Evolutionary conservation across 129 eudicot species (phyloP), one percentile per base, ranked within the genome.

Genomic region (Flaveria linearis): DNA sequence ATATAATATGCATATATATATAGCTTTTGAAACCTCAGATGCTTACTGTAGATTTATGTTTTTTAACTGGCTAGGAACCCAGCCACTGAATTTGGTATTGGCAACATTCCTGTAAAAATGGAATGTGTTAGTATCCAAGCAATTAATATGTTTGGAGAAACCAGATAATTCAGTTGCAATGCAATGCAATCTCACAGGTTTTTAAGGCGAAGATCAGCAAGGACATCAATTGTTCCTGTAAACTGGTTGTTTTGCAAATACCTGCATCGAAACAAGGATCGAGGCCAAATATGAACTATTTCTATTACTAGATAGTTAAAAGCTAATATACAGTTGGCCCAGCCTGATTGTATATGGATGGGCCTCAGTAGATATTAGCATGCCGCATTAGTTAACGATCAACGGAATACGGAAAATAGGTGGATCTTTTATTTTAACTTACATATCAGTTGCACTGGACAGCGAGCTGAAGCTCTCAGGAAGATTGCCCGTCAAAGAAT

Each of bases 221-320:
- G 97, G 79, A 89, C 94, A 78, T 94, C 83, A 49, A 94, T 86
- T 20, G 94, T 80, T 77, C 99, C 99, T 14, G 96, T 89, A 58
- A 94, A 91, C 84, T 91, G 92, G 86, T 94, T 94, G 87, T 89
- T 94, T 81, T 94, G 92, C 89, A 94, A 84, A 78, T 94, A 88
- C 96, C 99, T 94, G 86, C 85, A 81, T 9, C 66, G 49, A 52
- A 18, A 57, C 15, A 39, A 79, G 2, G 78, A 79, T 14, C 5
- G 50, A 25, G 53, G 26, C 16, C 60, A 77, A 20, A 53, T 36
- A 33, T 50, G 53, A 69, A 47, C 9, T 17, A 55, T 17, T 53
- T 5, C 9, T 53, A 5, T 53, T 55, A 50, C 12, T 36, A 36
- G 41, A 36, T 36, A 36, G 41, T 36, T 36, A 36, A 36, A 36